These are phyloP conservation scores for Populus nigra DNA, from an alignment of 345 rosid genomes.

Conservation along the genomic window DNA sequence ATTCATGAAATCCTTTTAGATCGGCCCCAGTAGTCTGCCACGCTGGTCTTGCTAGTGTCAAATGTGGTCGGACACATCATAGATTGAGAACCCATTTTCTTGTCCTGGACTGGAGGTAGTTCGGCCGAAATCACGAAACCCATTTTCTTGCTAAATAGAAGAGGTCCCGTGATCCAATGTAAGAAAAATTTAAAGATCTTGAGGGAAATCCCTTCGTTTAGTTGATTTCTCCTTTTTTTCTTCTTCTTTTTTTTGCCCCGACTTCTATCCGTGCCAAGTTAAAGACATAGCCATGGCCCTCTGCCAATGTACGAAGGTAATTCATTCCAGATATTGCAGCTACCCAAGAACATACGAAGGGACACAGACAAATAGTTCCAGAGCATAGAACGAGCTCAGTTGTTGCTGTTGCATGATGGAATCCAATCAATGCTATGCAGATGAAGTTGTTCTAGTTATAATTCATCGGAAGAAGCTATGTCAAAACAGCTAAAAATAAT, in stretches of 20 bases:
- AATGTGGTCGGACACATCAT: background rate
- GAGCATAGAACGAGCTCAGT: slow-evolving; percentile 48
- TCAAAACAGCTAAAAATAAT: no score
- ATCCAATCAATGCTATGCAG: background rate
- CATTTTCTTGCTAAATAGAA: background rate
- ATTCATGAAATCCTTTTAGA: background rate
- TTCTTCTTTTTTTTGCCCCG: background rate
- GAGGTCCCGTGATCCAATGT: background rate
- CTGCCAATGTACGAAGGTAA: slow-evolving; percentile 44
- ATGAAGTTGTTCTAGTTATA: background rate
- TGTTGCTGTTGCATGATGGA: slow-evolving; percentile 19
- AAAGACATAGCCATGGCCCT: slow-evolving; percentile 38
- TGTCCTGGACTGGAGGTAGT: background rate
- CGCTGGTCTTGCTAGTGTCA: background rate
- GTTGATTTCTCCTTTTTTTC: background rate
- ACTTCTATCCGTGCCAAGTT: slow-evolving; percentile 45
- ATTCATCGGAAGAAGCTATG: no score
- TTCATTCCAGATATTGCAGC: slow-evolving; percentile 61
- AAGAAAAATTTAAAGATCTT: no score
- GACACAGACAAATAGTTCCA: slow-evolving; percentile 46
- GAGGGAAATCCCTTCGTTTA: background rate
- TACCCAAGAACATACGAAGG: slow-evolving; percentile 37
- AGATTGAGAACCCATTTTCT: background rate
- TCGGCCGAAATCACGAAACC: background rate
- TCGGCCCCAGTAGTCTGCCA: background rate